Evolutionary conservation across 164 flowering plant genomes (phyloP).

Genomic region (Piper betle): DNA sequence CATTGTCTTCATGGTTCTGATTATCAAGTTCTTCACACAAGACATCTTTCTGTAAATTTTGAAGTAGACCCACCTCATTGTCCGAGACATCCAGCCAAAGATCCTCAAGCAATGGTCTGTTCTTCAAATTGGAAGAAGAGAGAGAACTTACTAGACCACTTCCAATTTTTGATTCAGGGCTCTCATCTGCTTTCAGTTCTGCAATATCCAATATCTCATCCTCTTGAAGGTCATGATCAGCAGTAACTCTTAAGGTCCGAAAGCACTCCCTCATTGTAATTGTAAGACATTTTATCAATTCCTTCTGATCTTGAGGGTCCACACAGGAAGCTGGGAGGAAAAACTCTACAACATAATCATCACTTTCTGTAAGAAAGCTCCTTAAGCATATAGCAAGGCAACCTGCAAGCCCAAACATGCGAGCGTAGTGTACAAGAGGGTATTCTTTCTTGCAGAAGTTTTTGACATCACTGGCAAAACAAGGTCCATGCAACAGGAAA

Average conservation of each 20-base stretch:
- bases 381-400: slow-evolving; percentile 74
- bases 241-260: slow-evolving; percentile 51
- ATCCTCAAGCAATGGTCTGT: slow-evolving; percentile 14
- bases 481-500: slow-evolving; percentile 40
- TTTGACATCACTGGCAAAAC: slow-evolving; percentile 66
- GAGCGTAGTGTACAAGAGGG: slow-evolving; percentile 95
- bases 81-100: slow-evolving; percentile 16
- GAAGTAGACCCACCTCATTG: slow-evolving; percentile 11
- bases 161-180: slow-evolving; percentile 18
- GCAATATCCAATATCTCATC: slow-evolving; percentile 43
- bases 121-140: slow-evolving; percentile 12
- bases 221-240: slow-evolving; percentile 39
- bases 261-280: slow-evolving; percentile 59
- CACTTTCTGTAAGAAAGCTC: slow-evolving; percentile 67
- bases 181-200: slow-evolving; percentile 24
- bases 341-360: slow-evolving; percentile 82
- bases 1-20: slow-evolving; percentile 11
- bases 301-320: slow-evolving; percentile 34
- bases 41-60: slow-evolving; percentile 18
- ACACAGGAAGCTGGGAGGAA: slow-evolving; percentile 58
- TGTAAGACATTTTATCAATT: slow-evolving; percentile 49
- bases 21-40: slow-evolving; percentile 12
- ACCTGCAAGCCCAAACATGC: slow-evolving; percentile 61
- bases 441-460: slow-evolving; percentile 74
- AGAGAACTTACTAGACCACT: slow-evolving; percentile 6